Conservation (phyloP, 768 basidiomycete genomes). For the Lactarius akahatsu region DNA sequence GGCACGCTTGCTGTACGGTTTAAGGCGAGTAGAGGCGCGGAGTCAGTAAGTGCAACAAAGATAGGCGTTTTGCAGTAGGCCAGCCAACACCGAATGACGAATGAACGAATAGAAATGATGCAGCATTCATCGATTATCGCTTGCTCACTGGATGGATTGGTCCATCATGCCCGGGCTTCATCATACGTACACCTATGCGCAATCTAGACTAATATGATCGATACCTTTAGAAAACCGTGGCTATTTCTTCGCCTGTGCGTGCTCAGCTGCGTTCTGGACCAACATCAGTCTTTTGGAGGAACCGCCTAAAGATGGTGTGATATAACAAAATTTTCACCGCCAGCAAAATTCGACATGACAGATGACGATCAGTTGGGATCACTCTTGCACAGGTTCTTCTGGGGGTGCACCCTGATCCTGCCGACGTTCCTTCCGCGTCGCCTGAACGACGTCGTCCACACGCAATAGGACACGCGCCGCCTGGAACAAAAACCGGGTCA, state of each 20-base stretch:
- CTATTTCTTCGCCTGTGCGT: not conserved
- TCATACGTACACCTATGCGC: not conserved
- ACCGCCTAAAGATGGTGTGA: not conserved
- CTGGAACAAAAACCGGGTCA: constrained; percentile 37
- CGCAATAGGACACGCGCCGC: constrained; percentile 89
- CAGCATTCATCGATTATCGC: too few relatives aligned
- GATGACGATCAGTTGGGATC: constrained; percentile 1
- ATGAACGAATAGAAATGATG: too few relatives aligned
- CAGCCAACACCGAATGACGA: too few relatives aligned
- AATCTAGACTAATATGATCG: constrained; percentile 7
- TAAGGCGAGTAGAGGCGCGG: too few relatives aligned
- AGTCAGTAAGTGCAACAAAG: too few relatives aligned
- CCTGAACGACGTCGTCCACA: constrained; percentile 93
- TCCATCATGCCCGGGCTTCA: not conserved
- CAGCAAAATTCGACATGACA: not conserved
- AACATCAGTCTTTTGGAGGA: not conserved
- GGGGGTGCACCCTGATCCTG: constrained; percentile 48
- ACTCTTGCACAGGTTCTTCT: constrained; percentile 54
- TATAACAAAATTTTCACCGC: constrained; percentile 7
- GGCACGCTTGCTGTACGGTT: too few relatives aligned
- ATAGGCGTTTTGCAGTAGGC: too few relatives aligned
- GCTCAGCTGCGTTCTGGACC: not conserved
- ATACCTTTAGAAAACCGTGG: not conserved
- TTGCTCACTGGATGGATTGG: not conserved
- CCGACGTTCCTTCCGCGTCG: constrained; percentile 72